Base-by-base conservation (phyloP, 139 green algal species). In the Nannochloris sp. region DNA sequence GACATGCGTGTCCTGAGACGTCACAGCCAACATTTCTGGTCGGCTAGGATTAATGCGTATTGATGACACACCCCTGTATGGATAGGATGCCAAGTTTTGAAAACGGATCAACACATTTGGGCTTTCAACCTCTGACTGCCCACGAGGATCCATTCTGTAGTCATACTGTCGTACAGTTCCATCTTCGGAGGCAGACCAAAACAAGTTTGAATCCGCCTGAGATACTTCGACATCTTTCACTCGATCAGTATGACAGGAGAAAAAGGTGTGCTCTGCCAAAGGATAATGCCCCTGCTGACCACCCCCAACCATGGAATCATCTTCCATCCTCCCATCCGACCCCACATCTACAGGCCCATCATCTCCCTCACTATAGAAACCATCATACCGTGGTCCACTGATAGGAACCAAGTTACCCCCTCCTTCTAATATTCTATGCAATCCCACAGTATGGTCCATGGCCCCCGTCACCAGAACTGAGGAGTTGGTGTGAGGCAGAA, bases 181-280 rank as follows among this genome's bases (percentile, higher is more conserved):
- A 62, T 96, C 89, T 67, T 95, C 89, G 5, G 66, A 66, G 6
- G 71, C 86, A 4, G 81, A 90, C 87, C 87, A 96, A 71, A 95
- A 95, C 36, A 88, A 71, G 66, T 88, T 74, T 2, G 89, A 84
- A 56, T 93, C 85, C 4, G 67, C 20, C 1, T 80, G 76, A 49
- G 83, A 84, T 53, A 91, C 78, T 26, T 86, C 80, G 29, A 95
- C 84, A 6, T 85, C 79, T 78, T 94, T 94, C 55, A 94, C 84
- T 4, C 87, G 64, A n/a, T 73, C 72, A 6, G 59, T 72, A 50
- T 94, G 87, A 59, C 79, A 90, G 25, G 25, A 59, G 20, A 59
- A 20, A 25, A 23, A 20, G 2, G 50, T 59, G 25, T 30, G 20
- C 12, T 20, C 50, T 3, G 20, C 23, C 9, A 53, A 11, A 11